Evolutionary conservation across 2,329 filamentous ascomycete species (phyloP), one percentile per base, ranked within the genome.

Genomic region (Cladobotryum mycophilum): DNA sequence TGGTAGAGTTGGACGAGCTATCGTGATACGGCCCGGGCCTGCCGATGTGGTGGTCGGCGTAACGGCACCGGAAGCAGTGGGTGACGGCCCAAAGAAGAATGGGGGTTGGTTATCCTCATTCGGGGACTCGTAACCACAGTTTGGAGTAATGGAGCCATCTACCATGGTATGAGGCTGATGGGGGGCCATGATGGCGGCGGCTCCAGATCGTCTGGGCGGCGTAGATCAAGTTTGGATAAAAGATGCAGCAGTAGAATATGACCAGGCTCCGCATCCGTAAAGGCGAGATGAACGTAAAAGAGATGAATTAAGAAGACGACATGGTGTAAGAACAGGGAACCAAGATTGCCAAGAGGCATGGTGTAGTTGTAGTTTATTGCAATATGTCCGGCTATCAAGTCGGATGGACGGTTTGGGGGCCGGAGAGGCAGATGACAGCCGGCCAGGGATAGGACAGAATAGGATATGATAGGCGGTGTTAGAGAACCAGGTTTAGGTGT

Each of bases 261-360:
- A 43, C 74, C 66, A 14, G 75, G 72, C 53, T 78, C 75, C 48
- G 75, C 70, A 53, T 74, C 68, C 15, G 74, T 67, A 52, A 80
- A 68, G 51, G 74, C 75, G 54, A 76, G 72, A 60, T 71, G 72
- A 59, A 79, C 74, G 61, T 79, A 78, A 54, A 76, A 70, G 49
- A 80, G 66, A 47, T 76, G 76, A 38, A 74, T 76, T 55, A 80
- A 65, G 60, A 80, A 80, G 58, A 79, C 74, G 48, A 78, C 66
- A 56, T 78, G 68, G 56, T 76, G 69, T 46, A 79, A 66, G 55
- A 79, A 61, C 34, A 77, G 65, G n/a, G 76, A 72, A 45, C 76
- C 76, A 22, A 80, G 61, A 64, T 79, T 74, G 59, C 70, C 68
- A 52, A 80, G 66, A 60, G 76, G 71, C 76, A 80, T 80, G 54